Evolutionary conservation across 1,284 basidiomycete genomes (phyloP).

Genomic region (Athelia psychrophila): DNA sequence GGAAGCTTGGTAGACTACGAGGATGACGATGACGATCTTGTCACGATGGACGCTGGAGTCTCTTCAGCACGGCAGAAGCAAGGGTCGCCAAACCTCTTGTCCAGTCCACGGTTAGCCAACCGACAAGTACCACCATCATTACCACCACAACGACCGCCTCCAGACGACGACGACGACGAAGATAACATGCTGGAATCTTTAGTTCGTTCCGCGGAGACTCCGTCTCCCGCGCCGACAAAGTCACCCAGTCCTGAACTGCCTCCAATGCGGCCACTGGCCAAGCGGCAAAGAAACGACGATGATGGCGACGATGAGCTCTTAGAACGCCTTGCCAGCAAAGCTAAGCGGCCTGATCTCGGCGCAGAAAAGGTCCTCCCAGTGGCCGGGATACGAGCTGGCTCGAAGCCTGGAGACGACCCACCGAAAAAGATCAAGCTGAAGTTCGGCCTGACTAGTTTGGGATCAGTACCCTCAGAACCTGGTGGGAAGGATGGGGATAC

Average conservation of each 20-base stretch:
- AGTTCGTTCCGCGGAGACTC: conserved; percentile 33
- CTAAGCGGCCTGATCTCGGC: conserved; percentile 48
- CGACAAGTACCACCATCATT: conserved; percentile 35
- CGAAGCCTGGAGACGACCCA: conserved; percentile 57
- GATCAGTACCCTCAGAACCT: conserved; percentile 55
- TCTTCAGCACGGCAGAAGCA: background rate
- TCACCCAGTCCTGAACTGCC: conserved; percentile 28
- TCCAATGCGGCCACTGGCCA: conserved; percentile 56
- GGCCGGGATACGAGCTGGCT: conserved; percentile 23
- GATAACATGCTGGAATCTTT: conserved; percentile 54
- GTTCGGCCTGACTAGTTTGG: conserved; percentile 48
- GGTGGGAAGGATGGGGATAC: conserved; percentile 75
- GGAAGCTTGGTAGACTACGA: conserved; percentile 1
- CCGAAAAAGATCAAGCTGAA: conserved; percentile 79
- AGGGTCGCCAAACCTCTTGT: conserved; percentile 1
- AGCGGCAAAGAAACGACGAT: conserved; percentile 71
- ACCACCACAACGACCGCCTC: conserved; percentile 33
- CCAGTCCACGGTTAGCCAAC: conserved; percentile 27
- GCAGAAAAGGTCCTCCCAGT: conserved; percentile 34
- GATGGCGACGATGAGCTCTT: conserved; percentile 66
- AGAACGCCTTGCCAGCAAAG: conserved; percentile 50
- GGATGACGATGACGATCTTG: conserved; percentile 1
- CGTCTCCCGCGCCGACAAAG: conserved; percentile 31
- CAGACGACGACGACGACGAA: conserved; percentile 47
- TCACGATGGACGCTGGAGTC: background rate